Conservation (phyloP, 2,329 filamentous ascomycete genomes). For the Beauveria asiatica region DNA sequence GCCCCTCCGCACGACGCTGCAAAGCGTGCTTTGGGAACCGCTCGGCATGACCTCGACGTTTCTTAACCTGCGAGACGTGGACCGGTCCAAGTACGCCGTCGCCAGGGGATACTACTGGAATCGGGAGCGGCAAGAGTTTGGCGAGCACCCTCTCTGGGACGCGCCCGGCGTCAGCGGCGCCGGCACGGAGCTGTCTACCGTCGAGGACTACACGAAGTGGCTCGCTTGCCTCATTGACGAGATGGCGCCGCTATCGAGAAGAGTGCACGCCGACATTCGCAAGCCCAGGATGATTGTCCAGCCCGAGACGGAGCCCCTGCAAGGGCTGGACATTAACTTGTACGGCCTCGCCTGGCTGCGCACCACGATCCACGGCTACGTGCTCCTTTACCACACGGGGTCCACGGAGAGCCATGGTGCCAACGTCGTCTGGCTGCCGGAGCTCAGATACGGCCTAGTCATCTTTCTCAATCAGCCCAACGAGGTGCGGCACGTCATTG, state of each 20-base stretch:
- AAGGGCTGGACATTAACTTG: constrained; percentile 1
- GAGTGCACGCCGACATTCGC: constrained; percentile 21
- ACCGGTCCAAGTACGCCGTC: constrained; percentile 20
- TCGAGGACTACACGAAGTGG: constrained; percentile 44
- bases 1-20: constrained; percentile 32
- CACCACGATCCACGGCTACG: constrained; percentile 19
- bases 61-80: constrained; percentile 21
- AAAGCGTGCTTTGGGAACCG: constrained; percentile 34
- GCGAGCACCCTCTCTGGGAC: constrained; percentile 20
- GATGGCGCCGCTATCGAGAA: constrained; percentile 17
- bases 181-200: constrained; percentile 36
- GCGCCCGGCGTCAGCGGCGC: constrained; percentile 29
- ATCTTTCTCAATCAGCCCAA: constrained; percentile 32
- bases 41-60: constrained; percentile 39
- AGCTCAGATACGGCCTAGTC: constrained; percentile 23
- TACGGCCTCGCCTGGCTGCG: constrained; percentile 25
- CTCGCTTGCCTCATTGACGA: constrained; percentile 36
- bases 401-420: constrained; percentile 20
- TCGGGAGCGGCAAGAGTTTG: constrained; percentile 17
- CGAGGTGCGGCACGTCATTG: constrained; percentile 24
- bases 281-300: constrained; percentile 18
- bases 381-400: constrained; percentile 23
- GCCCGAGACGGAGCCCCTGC: constrained; percentile 20
- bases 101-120: constrained; percentile 36
- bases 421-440: constrained; percentile 25